Base-by-base conservation (phyloP, 257 asterid species). In the Thymus quinquecostatus region DNA sequence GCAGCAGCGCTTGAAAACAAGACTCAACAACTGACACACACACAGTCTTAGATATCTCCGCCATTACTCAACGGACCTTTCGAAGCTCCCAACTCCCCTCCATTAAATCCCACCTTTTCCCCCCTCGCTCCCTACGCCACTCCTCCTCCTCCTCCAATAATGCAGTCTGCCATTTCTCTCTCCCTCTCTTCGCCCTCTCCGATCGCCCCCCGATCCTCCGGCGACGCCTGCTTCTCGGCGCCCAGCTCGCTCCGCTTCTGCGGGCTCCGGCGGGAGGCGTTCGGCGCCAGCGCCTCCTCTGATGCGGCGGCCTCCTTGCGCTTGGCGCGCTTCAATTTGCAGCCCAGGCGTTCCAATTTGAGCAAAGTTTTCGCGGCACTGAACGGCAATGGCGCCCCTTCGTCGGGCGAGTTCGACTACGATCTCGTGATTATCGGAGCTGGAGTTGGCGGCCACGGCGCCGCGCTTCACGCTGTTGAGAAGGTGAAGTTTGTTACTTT, bases 401-500 rank as follows among this genome's bases (percentile, higher is more conserved):
- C 95, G n/a, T 73, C 77, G 5, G 33, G 76, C n/a, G 87, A 64
- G 0, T 91, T 87, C 75, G 97, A 93, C 78, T 93, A 93, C 76
- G 98, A 93, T 89, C 87, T 93, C 61, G 92, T 90, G 59, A 93
- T 93, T 84, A 93, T 90, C 68, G 98, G 98, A 58, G 97, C 98
- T 64, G 98, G 98, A 45, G 97, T 93, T 73, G 98, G 97, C 41
- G 98, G 98, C 47, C 98, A 93, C 64, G 98, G 98, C 48, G 98
- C 98, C 75, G 97, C 98, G 47, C 95, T 93, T 82, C 97, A 93
- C 68, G 98, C 98, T 45, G 95, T 90, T 48, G 96, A 93, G 82
- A 88, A 88, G 90, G 97, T 91, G 60, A 38, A 38, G 11, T 28
- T 65, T 12, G 28, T 76, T 49, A 53, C 32, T 30, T 53, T 41